These are phyloP conservation scores for Trichoderma sp. DNA, from an alignment of 2,329 filamentous ascomycete genomes.

Conservation along the genomic window DNA sequence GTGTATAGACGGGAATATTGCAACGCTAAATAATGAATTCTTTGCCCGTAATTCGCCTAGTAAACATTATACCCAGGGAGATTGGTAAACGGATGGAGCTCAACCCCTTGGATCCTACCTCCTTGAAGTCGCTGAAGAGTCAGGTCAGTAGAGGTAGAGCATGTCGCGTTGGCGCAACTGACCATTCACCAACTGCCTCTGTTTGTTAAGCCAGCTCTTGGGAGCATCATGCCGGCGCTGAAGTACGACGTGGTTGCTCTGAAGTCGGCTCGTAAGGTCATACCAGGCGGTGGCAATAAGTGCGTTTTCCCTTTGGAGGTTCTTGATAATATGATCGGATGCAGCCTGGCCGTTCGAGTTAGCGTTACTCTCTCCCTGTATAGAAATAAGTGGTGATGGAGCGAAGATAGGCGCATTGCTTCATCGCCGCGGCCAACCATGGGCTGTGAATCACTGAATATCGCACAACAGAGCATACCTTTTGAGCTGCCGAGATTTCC, in stretches of 20 bases:
- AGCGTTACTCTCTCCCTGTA: neutral
- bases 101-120: constrained; percentile 43
- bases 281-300: constrained; percentile 85
- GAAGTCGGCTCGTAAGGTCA: constrained; percentile 72
- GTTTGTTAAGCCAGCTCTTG: constrained; percentile 81
- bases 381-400: neutral
- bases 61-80: neutral
- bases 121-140: constrained; percentile 45
- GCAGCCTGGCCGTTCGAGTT: constrained; percentile 40
- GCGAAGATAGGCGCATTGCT: neutral
- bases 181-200: constrained; percentile 69
- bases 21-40: constrained; percentile 2
- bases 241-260: constrained; percentile 79
- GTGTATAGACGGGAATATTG: neutral
- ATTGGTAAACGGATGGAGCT: constrained; percentile 21
- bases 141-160: constrained; percentile 44
- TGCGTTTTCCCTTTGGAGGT: constrained; percentile 72
- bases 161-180: constrained; percentile 44
- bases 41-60: neutral
- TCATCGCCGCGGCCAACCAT: neutral
- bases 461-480: constrained; percentile 43
- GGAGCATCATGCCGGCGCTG: constrained; percentile 72
- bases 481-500: constrained; percentile 49
- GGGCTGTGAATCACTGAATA: neutral
- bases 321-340: constrained; percentile 58